Conservation (phyloP, 306 rosid genomes). For the Glycine soja region DNA sequence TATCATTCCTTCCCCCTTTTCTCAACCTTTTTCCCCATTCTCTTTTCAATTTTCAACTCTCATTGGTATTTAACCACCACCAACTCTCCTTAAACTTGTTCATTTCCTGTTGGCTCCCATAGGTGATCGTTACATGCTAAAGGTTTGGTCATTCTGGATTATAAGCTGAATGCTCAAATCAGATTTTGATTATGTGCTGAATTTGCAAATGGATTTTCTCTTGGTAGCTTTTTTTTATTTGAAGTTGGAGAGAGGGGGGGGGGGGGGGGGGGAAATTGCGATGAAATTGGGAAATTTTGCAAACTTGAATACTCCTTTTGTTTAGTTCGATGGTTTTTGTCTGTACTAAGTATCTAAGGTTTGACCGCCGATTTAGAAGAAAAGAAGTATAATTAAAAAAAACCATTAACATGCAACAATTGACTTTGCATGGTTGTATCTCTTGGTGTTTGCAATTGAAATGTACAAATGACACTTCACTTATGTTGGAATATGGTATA, state of each 20-base stretch:
- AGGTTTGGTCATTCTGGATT: constrained; percentile 17
- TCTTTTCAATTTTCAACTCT: constrained; percentile 17
- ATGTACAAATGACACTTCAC: constrained; percentile 34
- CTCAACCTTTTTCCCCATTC: background rate
- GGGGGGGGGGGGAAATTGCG: background rate
- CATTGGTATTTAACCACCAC: background rate
- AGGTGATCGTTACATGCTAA: constrained; percentile 27
- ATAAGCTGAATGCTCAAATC: constrained; percentile 2
- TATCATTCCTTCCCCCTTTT: too few relatives aligned
- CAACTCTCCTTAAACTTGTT: background rate
- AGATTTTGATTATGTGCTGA: constrained; percentile 8
- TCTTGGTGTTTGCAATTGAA: constrained; percentile 9
- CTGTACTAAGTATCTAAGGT: background rate
- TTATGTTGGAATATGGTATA: constrained; percentile 39
- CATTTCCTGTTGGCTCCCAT: background rate
- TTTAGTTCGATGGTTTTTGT: constrained; percentile 5
- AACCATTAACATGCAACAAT: constrained; percentile 14
- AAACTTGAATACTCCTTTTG: constrained; percentile 15
- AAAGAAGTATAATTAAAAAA: background rate
- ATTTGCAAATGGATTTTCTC: constrained; percentile 31
- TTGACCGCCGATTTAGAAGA: constrained; percentile 6
- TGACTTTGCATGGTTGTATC: constrained; percentile 42
- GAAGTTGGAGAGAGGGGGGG: too few relatives aligned
- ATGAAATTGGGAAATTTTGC: constrained; percentile 30
- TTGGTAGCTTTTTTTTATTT: background rate